These are phyloP conservation scores for Alternaria hordeiaustralica DNA, from an alignment of 2,329 filamentous ascomycete species.

Conservation along the genomic window DNA sequence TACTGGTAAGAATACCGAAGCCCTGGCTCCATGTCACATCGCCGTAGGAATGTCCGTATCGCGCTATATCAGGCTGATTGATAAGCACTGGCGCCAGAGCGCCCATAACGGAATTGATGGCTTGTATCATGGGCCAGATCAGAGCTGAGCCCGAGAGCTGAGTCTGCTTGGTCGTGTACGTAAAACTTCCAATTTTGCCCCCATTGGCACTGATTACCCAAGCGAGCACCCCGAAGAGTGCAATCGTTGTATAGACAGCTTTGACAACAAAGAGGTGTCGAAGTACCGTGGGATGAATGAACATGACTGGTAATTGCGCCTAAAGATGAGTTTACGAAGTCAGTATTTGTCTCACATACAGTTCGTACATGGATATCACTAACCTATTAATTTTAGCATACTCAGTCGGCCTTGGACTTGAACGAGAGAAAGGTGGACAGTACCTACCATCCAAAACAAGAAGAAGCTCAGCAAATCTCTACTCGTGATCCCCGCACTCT, in stretches of 20 bases:
- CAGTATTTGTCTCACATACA: not conserved
- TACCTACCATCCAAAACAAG: conserved; percentile 28
- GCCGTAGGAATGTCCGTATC: conserved; percentile 26
- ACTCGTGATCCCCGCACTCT: conserved; percentile 49
- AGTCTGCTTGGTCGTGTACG: conserved; percentile 25
- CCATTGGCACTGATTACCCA: conserved; percentile 31
- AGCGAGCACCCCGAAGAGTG: conserved; percentile 24
- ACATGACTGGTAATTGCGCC: conserved; percentile 35
- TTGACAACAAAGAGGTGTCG: conserved; percentile 28
- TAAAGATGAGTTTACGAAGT: not conserved
- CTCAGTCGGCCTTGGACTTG: not conserved
- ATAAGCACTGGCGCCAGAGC: conserved; percentile 26
- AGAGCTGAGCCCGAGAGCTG: conserved; percentile 22
- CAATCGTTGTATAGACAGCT: conserved; percentile 21
- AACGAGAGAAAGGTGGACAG: not conserved
- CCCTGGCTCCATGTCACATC: conserved; percentile 27
- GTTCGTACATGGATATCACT: not conserved
- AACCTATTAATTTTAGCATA: conserved; percentile 1
- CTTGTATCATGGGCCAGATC: conserved; percentile 28
- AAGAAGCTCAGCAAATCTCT: conserved; percentile 25
- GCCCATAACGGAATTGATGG: conserved; percentile 29
- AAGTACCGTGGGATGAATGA: conserved; percentile 33
- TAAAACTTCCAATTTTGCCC: conserved; percentile 25
- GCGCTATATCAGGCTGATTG: conserved; percentile 30
- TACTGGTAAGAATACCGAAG: conserved; percentile 27